Conservation (phyloP, 139 green algal species). For the Haematococcus sp. region DNA sequence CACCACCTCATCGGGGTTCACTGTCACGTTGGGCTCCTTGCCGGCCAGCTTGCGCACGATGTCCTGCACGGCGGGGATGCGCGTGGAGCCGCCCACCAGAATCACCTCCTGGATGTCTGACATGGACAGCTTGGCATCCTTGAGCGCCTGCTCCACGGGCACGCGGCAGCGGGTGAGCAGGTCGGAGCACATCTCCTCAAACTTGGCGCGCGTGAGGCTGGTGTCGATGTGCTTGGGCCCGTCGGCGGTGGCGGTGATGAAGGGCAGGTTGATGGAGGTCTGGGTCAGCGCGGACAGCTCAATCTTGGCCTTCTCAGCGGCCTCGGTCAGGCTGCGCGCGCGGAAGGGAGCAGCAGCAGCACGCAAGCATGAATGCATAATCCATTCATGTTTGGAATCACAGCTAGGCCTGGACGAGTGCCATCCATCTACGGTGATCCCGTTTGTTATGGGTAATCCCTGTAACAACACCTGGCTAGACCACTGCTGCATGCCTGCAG, state of each 20-base stretch:
- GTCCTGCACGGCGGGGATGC: conserved; percentile 93
- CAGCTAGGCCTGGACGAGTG: not conserved
- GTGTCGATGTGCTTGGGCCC: conserved; percentile 99
- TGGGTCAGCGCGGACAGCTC: conserved; percentile 85
- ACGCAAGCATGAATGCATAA: conserved; percentile 2
- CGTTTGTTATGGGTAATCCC: too few relatives aligned
- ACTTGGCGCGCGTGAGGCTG: conserved; percentile 63
- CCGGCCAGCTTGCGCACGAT: conserved; percentile 88
- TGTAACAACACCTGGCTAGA: too few relatives aligned
- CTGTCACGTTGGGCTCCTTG: conserved; percentile 94
- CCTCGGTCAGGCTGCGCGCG: conserved; percentile 81
- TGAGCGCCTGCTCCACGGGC: conserved; percentile 90
- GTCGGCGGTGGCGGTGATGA: conserved; percentile 98
- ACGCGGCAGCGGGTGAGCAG: conserved; percentile 85
- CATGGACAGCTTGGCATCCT: conserved; percentile 91
- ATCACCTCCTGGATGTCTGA: conserved; percentile 93
- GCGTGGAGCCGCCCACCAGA: conserved; percentile 94
- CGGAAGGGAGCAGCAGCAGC: conserved; percentile 16
- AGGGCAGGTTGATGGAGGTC: conserved; percentile 95
- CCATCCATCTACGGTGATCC: not conserved
- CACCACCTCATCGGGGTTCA: conserved; percentile 99
- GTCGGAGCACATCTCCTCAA: conserved; percentile 95
- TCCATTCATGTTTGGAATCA: not conserved
- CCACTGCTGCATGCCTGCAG: too few relatives aligned
- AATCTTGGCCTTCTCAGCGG: conserved; percentile 99